Percentiles rank a stretch among this genome's conserved stretches.
These are phyloP conservation scores for Blastosporella zonata DNA, from an alignment of 1,284 basidiomycete species.

Conservation along the genomic window DNA sequence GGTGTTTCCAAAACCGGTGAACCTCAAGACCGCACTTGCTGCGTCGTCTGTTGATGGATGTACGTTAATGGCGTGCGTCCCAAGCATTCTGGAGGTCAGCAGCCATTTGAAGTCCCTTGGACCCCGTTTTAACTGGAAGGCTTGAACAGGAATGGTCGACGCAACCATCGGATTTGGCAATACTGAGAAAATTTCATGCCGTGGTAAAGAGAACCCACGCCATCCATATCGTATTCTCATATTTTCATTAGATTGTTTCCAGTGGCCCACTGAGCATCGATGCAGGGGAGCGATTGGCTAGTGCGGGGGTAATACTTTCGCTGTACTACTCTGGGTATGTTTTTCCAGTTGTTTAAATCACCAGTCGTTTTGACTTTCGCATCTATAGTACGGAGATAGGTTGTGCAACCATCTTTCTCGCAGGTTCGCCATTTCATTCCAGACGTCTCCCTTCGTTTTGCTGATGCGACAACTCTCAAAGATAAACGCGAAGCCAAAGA, in stretches of 20 bases:
- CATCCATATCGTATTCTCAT: neutral
- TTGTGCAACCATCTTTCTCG: conserved; percentile 1
- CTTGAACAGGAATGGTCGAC: neutral
- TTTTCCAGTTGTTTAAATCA: neutral
- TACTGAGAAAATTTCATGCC: conserved; percentile 3
- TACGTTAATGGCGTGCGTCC: conserved; percentile 2
- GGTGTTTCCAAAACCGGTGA: neutral
- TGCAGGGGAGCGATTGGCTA: neutral
- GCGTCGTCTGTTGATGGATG: neutral
- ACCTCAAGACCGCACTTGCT: neutral
- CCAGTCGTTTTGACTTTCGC: neutral
- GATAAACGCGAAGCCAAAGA: neutral
- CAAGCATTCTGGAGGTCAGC: conserved; percentile 5
- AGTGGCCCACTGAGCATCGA: conserved; percentile 1
- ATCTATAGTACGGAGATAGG: neutral
- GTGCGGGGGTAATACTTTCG: conserved; percentile 1
- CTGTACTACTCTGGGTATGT: neutral
- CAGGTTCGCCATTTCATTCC: neutral
- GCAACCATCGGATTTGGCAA: neutral
- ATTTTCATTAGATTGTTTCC: conserved; percentile 1
- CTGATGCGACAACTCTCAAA: neutral
- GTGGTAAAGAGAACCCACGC: neutral
- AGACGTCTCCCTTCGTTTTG: neutral
- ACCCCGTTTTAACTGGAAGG: neutral
- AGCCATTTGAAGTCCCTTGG: neutral